Evolutionary conservation across 306 rosid species (phyloP).

Genomic region (Geum urbanum): DNA sequence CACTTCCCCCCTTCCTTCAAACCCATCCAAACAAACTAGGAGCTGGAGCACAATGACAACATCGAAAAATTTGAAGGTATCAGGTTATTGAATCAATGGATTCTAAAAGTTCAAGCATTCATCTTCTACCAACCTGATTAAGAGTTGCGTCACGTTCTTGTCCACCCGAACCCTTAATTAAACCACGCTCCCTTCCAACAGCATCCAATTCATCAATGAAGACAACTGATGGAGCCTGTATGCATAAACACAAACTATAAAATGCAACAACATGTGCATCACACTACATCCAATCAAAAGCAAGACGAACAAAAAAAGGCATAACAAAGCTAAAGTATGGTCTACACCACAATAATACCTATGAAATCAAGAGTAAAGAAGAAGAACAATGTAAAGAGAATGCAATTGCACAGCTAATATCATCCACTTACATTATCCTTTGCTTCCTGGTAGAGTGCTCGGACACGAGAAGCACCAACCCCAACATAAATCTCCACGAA

Average conservation of each 20-base stretch:
- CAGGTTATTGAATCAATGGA: conserved; percentile 6
- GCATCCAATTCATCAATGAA: conserved; percentile 98
- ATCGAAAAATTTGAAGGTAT: conserved; percentile 16
- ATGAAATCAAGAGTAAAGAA: conserved; percentile 21
- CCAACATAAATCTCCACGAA: conserved; percentile 96
- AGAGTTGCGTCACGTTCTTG: conserved; percentile 99
- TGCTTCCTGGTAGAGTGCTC: conserved; percentile 95
- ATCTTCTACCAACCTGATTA: conserved; percentile 63
- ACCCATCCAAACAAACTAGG: conserved; percentile 92
- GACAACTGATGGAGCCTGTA: conserved; percentile 96
- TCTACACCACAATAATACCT: conserved; percentile 1
- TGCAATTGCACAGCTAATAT: conserved; percentile 22
- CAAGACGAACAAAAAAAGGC: conserved; percentile 3
- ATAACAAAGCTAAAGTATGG: background rate
- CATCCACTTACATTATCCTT: conserved; percentile 59
- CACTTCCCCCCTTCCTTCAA: conserved; percentile 97
- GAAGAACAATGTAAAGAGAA: background rate
- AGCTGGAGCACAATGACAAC: conserved; percentile 59
- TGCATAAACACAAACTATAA: conserved; percentile 16
- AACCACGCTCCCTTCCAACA: conserved; percentile 97
- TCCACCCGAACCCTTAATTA: conserved; percentile 99
- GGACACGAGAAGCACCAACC: conserved; percentile 98
- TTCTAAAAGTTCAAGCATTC: background rate
- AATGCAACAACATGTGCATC: conserved; percentile 10
- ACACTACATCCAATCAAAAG: conserved; percentile 12